Evolutionary conservation across 106 monocot genomes (phyloP).

Genomic region (Posidonia australis): DNA sequence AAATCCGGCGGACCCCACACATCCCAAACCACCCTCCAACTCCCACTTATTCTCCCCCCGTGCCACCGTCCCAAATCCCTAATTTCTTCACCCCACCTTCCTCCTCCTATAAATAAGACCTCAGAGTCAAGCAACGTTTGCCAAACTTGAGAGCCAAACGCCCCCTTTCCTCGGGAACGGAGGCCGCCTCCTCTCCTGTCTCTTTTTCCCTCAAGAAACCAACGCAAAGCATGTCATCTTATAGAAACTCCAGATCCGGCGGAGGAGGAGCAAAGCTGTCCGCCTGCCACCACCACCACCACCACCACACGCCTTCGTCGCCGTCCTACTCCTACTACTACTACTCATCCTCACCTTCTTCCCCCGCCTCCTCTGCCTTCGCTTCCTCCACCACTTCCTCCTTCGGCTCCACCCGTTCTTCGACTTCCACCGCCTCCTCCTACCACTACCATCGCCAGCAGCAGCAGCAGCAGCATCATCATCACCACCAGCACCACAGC

Average conservation of each 20-base stretch:
- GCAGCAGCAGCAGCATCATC: background rate
- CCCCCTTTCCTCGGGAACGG: too few species aligned
- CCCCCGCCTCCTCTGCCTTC: background rate
- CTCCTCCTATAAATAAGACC: too few species aligned
- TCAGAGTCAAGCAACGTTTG: too few species aligned
- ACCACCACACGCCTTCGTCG: background rate
- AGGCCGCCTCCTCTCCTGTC: background rate
- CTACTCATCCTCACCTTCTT: background rate
- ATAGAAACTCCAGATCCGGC: conserved; percentile 28
- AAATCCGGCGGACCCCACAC: too few species aligned
- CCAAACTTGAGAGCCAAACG: too few species aligned
- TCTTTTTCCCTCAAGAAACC: background rate
- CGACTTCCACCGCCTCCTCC: conserved; percentile 2
- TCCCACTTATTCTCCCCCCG: too few species aligned
- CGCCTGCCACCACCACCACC: conserved; percentile 1
- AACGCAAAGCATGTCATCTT: conserved; percentile 3
- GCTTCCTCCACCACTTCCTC: conserved; percentile 6
- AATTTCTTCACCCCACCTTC: too few species aligned
- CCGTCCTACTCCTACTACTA: conserved; percentile 1
- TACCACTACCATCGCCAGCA: background rate
- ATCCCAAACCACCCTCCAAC: too few species aligned
- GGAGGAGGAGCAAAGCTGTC: conserved; percentile 5
- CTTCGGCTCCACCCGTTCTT: background rate
- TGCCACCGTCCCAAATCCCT: too few species aligned
- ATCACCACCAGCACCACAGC: background rate